Conservation (phyloP, 768 basidiomycete species). For the Xerocomus potaroensis region DNA sequence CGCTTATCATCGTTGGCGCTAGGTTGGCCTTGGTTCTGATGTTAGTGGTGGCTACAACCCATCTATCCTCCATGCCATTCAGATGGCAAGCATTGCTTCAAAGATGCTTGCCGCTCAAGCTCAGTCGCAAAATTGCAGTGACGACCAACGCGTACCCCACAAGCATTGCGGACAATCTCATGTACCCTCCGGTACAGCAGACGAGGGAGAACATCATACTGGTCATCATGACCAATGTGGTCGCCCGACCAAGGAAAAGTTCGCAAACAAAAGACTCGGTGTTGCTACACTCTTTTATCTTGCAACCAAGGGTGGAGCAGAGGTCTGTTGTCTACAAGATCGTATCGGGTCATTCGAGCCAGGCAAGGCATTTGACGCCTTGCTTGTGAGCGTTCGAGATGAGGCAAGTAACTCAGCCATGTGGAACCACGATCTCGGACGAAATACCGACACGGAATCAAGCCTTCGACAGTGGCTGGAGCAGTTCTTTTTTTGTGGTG, state of each 20-base stretch:
- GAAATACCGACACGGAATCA: conserved; percentile 29
- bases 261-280: conserved; percentile 60
- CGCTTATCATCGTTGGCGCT: conserved; percentile 2
- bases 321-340: conserved; percentile 66
- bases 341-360: conserved; percentile 70
- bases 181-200: background rate
- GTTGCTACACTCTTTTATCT: conserved; percentile 80
- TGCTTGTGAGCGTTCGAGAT: conserved; percentile 58
- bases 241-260: conserved; percentile 22
- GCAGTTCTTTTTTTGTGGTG: conserved; percentile 81
- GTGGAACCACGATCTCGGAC: conserved; percentile 43
- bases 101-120: conserved; percentile 63
- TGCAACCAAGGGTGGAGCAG: conserved; percentile 89
- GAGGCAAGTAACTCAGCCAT: conserved; percentile 54
- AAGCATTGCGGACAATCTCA: background rate
- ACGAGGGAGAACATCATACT: background rate
- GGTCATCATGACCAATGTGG: background rate
- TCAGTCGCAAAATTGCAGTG: conserved; percentile 10
- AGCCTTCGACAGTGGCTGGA: conserved; percentile 62
- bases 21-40: conserved; percentile 96
- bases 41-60: conserved; percentile 83
- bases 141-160: background rate
- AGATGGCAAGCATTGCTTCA: conserved; percentile 73
- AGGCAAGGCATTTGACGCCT: conserved; percentile 90
- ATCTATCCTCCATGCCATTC: conserved; percentile 73